Evolutionary conservation across 176 grass and related monocot genomes (phyloP).

Genomic region (Paspalum notatum): DNA sequence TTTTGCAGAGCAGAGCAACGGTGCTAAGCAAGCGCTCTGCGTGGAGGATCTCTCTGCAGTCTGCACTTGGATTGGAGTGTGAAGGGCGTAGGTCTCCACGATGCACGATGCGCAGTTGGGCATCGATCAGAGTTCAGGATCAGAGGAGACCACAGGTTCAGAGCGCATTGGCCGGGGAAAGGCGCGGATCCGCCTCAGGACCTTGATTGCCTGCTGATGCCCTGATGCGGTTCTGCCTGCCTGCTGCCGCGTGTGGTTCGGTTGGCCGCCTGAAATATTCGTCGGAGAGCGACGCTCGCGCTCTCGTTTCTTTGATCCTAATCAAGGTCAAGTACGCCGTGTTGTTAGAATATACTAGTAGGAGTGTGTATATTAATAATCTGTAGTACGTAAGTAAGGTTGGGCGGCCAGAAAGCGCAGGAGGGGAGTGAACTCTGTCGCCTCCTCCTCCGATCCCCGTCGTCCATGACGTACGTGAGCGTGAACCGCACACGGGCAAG

Average conservation of each 20-base stretch:
- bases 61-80: background rate
- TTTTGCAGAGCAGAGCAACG: background rate
- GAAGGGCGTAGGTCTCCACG: no score
- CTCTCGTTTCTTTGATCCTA: background rate
- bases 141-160: no score
- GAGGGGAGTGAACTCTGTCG: background rate
- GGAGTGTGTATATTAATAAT: no score
- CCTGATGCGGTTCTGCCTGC: background rate
- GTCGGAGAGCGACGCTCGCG: background rate
- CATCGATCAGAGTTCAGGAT: no score
- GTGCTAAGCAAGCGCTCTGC: background rate
- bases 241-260: slow-evolving; percentile 10
- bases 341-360: no score
- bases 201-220: no score
- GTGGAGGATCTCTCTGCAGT: background rate
- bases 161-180: no score
- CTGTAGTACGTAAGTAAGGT: background rate
- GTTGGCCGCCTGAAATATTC: slow-evolving; percentile 47
- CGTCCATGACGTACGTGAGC: slow-evolving; percentile 14
- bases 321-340: slow-evolving; percentile 2
- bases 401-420: background rate
- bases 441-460: background rate
- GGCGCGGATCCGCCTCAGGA: background rate
- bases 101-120: no score
- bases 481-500: background rate